Evolutionary conservation across 2,329 filamentous ascomycete species (phyloP).

Genomic region (Pseudogymnoascus sp.): DNA sequence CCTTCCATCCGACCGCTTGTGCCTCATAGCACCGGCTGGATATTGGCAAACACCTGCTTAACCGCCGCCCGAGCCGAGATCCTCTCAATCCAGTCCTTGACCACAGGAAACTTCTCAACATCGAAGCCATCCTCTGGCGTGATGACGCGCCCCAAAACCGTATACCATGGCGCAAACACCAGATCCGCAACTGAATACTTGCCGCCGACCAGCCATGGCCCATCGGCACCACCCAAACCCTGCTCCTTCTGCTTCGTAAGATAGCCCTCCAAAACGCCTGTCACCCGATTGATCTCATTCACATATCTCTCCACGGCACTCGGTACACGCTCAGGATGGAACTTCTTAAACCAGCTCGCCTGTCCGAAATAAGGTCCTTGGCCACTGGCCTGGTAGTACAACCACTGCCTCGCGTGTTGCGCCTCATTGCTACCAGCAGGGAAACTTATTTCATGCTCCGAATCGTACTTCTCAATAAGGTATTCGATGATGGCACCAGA

Average conservation of each 20-base stretch:
- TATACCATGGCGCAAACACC: constrained; percentile 26
- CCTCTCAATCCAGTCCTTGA: background rate
- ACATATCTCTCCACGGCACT: constrained; percentile 40
- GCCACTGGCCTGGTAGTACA: constrained; percentile 38
- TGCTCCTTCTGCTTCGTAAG: constrained; percentile 20
- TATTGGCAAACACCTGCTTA: background rate
- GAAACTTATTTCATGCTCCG: constrained; percentile 31
- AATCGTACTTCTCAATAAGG: constrained; percentile 36
- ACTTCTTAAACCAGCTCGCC: constrained; percentile 30
- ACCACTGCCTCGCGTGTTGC: constrained; percentile 33
- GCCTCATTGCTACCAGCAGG: constrained; percentile 27
- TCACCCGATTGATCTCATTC: constrained; percentile 40
- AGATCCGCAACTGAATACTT: constrained; percentile 37
- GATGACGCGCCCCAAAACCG: background rate
- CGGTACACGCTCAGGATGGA: constrained; percentile 36
- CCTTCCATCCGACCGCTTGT: background rate
- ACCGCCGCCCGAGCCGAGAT: background rate
- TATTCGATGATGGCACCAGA: constrained; percentile 41
- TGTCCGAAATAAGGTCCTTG: constrained; percentile 42
- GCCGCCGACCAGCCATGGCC: constrained; percentile 36
- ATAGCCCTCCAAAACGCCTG: constrained; percentile 37
- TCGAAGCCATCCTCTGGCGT: background rate
- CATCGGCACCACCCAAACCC: constrained; percentile 15
- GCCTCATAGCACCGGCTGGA: background rate
- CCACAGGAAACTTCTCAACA: background rate